Evolutionary conservation across 352 stramenopile species (phyloP), one percentile per base, ranked within the genome.

Genomic region (Pythium oligandrum): DNA sequence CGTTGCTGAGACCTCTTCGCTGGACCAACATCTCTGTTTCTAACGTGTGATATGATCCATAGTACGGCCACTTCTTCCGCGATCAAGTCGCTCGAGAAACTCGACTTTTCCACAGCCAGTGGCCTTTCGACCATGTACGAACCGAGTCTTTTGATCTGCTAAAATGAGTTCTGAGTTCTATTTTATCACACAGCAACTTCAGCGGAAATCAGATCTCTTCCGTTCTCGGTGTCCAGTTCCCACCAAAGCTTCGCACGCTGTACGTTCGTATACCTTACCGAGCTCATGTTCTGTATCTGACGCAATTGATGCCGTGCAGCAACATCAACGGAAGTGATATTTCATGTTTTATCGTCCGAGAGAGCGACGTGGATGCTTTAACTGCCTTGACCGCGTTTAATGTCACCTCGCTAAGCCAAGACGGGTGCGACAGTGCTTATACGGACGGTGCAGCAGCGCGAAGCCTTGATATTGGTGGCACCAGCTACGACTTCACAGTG

Each of bases 341-440:
- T 30, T 32, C 44, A 12, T 53, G 44, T 45, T 59, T 59, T 31
- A 34, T 53, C 9, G 12, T 59, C 40, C 44, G 44, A 26, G 53
- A 59, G 34, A 42, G 26, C 31, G 45, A 59, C 26, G 44, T 59
- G 3, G 35, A 10, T 17, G 26, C 40, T 9, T 43, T 59, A 2
- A 2, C 1, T 4, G 39, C 35, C 3, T 36, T 59, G 17, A 38
- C 35, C 11, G 11, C 45, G 6, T 59, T 59, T 30, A 44, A 40
- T 31, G 44, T 59, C 53, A 38, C 32, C 8, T 46, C 53, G 44
- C 4, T 59, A 4, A 36, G 10, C 11, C 51, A 56, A 17, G 45
- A 17, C 8, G 44, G 44, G 35, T 57, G 51, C 35, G 37, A 17
- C 6, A 38, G 53, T 1, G 12, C 6, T 3, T 35, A 48, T 12